Evolutionary conservation across 331 rosid species (phyloP).

Genomic region (Quercus lobata): DNA sequence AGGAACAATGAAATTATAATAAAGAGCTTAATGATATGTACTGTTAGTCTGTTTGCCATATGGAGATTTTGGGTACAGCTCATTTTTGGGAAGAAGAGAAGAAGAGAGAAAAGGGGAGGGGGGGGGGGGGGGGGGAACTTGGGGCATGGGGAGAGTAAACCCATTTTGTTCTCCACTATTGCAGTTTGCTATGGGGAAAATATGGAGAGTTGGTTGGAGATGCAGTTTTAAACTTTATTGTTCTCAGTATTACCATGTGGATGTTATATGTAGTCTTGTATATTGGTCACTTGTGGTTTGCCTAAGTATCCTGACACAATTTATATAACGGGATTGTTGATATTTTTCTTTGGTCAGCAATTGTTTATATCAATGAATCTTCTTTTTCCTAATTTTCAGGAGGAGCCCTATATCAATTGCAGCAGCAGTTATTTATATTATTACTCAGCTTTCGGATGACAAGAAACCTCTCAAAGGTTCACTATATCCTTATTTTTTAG

Average conservation of each 20-base stretch:
- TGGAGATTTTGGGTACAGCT: not conserved
- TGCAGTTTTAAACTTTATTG: not conserved
- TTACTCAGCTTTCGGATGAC: slow-evolving; percentile 88
- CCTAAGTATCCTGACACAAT: not conserved
- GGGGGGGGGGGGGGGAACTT: not conserved
- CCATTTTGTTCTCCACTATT: not conserved
- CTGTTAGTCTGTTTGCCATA: not conserved
- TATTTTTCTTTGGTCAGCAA: not conserved
- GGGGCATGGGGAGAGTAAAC: not conserved
- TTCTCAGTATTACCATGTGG: not conserved
- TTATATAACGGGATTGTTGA: not conserved
- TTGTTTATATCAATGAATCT: not conserved
- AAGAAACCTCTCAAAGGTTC: slow-evolving; percentile 91
- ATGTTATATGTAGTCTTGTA: not conserved
- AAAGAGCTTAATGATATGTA: not conserved
- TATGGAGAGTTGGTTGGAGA: not conserved
- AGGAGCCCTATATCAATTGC: slow-evolving; percentile 99
- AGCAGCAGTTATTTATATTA: slow-evolving; percentile 89
- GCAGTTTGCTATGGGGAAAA: not conserved
- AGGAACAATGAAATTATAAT: not conserved
- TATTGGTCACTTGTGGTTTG: not conserved
- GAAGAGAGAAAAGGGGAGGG: too few species aligned
- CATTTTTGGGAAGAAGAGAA: too few species aligned
- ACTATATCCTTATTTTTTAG: not conserved
- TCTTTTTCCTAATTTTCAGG: slow-evolving; percentile 36